Conservation (phyloP, 1,284 basidiomycete genomes). For the Cryptococcus hybrid region DNA sequence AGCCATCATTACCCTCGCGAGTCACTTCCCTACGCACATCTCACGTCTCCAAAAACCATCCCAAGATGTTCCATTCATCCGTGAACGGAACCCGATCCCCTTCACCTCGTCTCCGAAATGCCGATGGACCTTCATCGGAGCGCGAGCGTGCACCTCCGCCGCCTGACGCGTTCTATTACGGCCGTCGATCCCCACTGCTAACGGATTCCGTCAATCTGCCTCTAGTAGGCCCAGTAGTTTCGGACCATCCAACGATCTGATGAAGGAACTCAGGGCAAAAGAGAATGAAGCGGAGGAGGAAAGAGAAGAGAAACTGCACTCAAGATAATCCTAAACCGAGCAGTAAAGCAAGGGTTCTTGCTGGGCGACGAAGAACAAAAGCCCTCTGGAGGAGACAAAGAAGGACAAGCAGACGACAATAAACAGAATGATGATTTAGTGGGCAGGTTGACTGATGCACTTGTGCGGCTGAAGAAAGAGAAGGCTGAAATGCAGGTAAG, state of each 20-base stretch:
- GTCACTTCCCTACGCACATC: slow-evolving; percentile 53
- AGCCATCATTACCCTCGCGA: slow-evolving; percentile 52
- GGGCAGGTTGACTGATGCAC: slow-evolving; percentile 64
- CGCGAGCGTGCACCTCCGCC: slow-evolving; percentile 36
- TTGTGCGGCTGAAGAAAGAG: slow-evolving; percentile 84
- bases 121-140: slow-evolving; percentile 23
- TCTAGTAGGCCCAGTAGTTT: slow-evolving; percentile 41
- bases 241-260: slow-evolving; percentile 65
- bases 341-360: slow-evolving; percentile 77
- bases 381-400: slow-evolving; percentile 15
- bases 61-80: slow-evolving; percentile 39
- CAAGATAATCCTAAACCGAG: slow-evolving; percentile 74
- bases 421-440: slow-evolving; percentile 25
- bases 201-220: slow-evolving; percentile 49
- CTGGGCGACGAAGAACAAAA: slow-evolving; percentile 56
- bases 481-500: slow-evolving; percentile 82
- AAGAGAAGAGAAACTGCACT: slow-evolving; percentile 83
- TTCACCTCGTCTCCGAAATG: slow-evolving; percentile 34
- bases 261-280: slow-evolving; percentile 73
- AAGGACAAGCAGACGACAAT: slow-evolving; percentile 6
- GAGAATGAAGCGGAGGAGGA: slow-evolving; percentile 75
- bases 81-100: slow-evolving; percentile 43
- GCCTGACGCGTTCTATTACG: slow-evolving; percentile 61
- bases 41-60: slow-evolving; percentile 20
- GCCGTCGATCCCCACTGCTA: slow-evolving; percentile 58